A percentile compares a stretch with the other conserved stretches of the same genome.
These are phyloP conservation scores for Cucurbita ficifolia DNA, from an alignment of 306 rosid species.

Conservation along the genomic window DNA sequence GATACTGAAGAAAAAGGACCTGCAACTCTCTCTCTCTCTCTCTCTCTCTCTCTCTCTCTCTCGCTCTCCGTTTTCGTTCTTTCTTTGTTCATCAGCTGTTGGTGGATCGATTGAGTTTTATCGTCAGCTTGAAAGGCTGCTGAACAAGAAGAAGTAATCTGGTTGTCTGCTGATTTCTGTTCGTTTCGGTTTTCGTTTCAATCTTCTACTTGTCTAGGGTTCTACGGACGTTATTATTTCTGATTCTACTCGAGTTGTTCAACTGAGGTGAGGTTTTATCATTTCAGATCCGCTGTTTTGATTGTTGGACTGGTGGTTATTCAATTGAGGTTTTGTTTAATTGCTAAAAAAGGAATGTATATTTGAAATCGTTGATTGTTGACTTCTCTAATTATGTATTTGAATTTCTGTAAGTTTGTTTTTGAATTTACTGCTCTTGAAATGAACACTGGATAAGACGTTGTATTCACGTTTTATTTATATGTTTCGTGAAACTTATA, in stretches of 20 bases:
- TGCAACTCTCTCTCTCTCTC: constrained; percentile 16
- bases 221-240: background rate
- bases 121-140: constrained; percentile 26
- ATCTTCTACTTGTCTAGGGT: constrained; percentile 21
- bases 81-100: background rate
- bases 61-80: background rate
- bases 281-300: constrained; percentile 31
- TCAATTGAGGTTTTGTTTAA: constrained; percentile 1
- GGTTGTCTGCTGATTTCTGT: constrained; percentile 32
- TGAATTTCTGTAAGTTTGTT: background rate
- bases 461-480: background rate
- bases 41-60: background rate
- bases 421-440: background rate
- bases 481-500: background rate
- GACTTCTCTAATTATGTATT: background rate
- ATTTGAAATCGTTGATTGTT: background rate
- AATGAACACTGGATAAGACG: background rate
- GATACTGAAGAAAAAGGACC: constrained; percentile 22
- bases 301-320: background rate
- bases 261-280: constrained; percentile 4
- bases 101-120: constrained; percentile 21
- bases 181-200: constrained; percentile 12
- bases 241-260: background rate
- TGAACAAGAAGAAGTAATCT: constrained; percentile 16
- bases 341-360: constrained; percentile 10